A percentile compares a stretch with the other conserved stretches of the same genome.
These are phyloP conservation scores for Stagonosporopsis tanaceti DNA, from an alignment of 2,329 filamentous ascomycete genomes.

Conservation along the genomic window DNA sequence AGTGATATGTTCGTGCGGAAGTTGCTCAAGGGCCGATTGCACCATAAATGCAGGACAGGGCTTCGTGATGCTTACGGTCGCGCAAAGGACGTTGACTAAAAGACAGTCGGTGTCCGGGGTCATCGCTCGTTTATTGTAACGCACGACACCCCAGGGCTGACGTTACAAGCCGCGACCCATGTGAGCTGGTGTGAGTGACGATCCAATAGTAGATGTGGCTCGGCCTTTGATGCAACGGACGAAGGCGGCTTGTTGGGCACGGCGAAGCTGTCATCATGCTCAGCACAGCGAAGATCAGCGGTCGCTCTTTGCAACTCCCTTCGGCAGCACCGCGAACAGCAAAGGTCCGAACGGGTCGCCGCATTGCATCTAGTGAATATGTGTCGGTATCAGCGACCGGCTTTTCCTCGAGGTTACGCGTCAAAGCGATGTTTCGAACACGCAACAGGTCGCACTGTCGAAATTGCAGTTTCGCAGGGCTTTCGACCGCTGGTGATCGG, in stretches of 20 bases:
- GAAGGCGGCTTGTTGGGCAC: constrained; percentile 24
- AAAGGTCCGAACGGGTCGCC: neutral
- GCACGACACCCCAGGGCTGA: constrained; percentile 4
- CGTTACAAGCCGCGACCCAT: constrained; percentile 4
- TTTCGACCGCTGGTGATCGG: constrained; percentile 7
- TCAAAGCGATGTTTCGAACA: neutral
- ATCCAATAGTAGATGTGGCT: constrained; percentile 8
- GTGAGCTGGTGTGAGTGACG: constrained; percentile 1
- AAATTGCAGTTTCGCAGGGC: neutral
- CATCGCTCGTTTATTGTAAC: constrained; percentile 6
- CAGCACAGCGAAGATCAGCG: constrained; percentile 27
- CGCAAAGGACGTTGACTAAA: constrained; percentile 4
- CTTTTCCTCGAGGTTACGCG: neutral
- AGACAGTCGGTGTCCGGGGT: constrained; percentile 11
- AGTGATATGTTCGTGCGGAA: neutral
- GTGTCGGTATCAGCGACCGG: neutral
- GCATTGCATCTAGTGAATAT: neutral
- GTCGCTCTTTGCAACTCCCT: neutral
- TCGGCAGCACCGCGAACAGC: constrained; percentile 12
- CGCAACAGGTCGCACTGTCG: neutral
- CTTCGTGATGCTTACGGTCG: constrained; percentile 14
- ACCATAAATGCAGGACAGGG: constrained; percentile 2
- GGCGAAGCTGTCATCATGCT: constrained; percentile 29
- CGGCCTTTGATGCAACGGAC: constrained; percentile 11
- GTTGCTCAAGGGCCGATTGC: constrained; percentile 2